phyloP scores from a whole-genome alignment of 495 filamentous ascomycete species.

The Xylaria longipes region DNA sequence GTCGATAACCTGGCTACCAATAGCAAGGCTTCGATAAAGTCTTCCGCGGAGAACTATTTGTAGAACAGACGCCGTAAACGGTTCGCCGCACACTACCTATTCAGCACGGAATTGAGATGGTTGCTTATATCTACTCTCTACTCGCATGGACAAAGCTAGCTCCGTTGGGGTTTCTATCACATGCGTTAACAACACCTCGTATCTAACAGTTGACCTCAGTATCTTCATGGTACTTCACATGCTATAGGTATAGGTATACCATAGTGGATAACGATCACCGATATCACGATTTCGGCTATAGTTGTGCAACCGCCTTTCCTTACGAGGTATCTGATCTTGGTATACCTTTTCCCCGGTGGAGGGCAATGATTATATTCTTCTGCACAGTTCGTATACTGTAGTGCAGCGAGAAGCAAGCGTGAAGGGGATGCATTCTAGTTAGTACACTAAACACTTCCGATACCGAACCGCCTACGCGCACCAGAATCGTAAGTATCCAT shows the following conservation, averaged over 20 bases:
- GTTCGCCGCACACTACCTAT: not conserved
- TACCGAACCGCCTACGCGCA: slow-evolving; percentile 19
- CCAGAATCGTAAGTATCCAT: not conserved
- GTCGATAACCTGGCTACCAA: slow-evolving; percentile 10
- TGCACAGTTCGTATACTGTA: slow-evolving; percentile 3
- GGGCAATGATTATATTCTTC: not conserved
- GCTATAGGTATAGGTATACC: not conserved
- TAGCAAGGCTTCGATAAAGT: not conserved
- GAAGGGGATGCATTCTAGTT: not conserved
- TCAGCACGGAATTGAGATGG: not conserved
- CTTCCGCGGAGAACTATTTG: slow-evolving; percentile 7
- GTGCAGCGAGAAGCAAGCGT: not conserved
- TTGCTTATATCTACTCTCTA: not conserved
- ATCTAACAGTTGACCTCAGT: not conserved
- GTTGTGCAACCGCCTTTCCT: not conserved
- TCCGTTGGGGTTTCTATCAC: slow-evolving; percentile 2
- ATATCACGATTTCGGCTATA: slow-evolving; percentile 1
- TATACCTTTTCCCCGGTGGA: not conserved
- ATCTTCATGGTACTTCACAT: not conserved
- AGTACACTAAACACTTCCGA: slow-evolving; percentile 10
- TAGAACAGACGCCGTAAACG: not conserved
- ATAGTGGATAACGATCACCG: not conserved
- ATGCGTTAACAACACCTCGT: not conserved
- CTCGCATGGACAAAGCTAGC: slow-evolving; percentile 3
- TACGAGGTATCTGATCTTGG: not conserved